A percentile compares a stretch with the other conserved stretches of the same genome.
Conservation (phyloP, 805 yeast species). For the Middelhovenomyces tepae region DNA sequence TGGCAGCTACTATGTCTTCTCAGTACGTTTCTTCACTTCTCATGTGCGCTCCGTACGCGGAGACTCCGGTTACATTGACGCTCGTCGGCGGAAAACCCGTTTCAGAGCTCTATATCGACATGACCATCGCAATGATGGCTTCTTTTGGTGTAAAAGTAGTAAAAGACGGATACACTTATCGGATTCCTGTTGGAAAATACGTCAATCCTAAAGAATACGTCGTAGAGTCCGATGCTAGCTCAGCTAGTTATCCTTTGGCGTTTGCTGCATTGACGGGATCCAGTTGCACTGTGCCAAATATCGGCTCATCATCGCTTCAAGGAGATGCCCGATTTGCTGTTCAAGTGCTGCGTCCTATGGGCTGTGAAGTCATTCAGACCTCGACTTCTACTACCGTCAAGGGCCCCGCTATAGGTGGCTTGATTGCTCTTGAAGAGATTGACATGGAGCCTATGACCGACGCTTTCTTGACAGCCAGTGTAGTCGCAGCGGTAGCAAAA, state of each 20-base stretch:
- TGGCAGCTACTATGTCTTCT: constrained; percentile 93
- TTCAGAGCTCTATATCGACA: constrained; percentile 89
- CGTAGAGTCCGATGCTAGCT: constrained; percentile 93
- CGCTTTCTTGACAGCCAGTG: constrained; percentile 93
- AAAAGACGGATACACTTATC: constrained; percentile 74
- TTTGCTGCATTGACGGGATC: constrained; percentile 96
- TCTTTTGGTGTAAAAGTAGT: constrained; percentile 76
- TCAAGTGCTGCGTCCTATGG: constrained; percentile 91
- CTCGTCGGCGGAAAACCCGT: constrained; percentile 96
- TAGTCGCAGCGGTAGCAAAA: constrained; percentile 88
- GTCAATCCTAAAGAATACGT: constrained; percentile 76
- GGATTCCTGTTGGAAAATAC: constrained; percentile 79
- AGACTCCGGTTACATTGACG: constrained; percentile 75
- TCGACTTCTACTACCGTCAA: constrained; percentile 82
- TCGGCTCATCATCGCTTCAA: constrained; percentile 84
- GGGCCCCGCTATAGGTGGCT: constrained; percentile 67
- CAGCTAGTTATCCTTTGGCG: constrained; percentile 96
- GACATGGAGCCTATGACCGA: constrained; percentile 99
- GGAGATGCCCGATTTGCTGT: constrained; percentile 97
- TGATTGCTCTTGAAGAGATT: constrained; percentile 62
- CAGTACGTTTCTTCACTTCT: constrained; percentile 93
- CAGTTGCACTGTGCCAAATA: constrained; percentile 86
- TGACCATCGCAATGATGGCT: constrained; percentile 95
- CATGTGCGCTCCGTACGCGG: constrained; percentile 97
- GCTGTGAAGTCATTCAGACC: constrained; percentile 79